Percentiles rank a stretch among this genome's conserved stretches.
phyloP scores from a whole-genome alignment of 2,329 filamentous ascomycete species.

The Colletotrichum navitas region DNA sequence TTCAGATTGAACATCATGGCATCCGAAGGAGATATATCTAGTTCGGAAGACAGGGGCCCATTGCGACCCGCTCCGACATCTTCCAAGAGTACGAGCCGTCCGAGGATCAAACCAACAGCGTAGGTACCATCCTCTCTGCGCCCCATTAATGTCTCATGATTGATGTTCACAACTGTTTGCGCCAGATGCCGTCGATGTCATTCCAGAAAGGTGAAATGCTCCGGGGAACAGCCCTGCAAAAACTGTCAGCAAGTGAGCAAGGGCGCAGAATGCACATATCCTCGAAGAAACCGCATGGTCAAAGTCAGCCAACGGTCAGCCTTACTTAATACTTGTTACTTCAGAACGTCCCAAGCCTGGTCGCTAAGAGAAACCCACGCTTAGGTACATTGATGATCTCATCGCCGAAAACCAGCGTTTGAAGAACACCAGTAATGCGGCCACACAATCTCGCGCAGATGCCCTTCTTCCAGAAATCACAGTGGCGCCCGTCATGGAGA shows the following conservation, averaged over 20 bases:
- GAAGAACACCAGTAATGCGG: constrained; percentile 30
- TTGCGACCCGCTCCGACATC: not conserved
- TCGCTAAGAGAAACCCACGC: not conserved
- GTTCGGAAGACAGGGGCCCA: constrained; percentile 22
- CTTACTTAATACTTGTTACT: constrained; percentile 36
- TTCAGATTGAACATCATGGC: constrained; percentile 18
- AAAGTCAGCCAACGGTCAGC: constrained; percentile 51
- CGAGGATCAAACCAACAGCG: constrained; percentile 42
- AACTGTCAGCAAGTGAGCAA: constrained; percentile 50
- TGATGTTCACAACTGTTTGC: constrained; percentile 41
- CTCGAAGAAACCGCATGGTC: constrained; percentile 50
- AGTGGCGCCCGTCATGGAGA: constrained; percentile 10
- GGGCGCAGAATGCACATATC: constrained; percentile 50
- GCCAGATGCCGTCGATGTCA: constrained; percentile 50
- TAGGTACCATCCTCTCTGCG: constrained; percentile 17
- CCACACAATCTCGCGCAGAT: constrained; percentile 15
- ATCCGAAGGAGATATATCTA: constrained; percentile 32
- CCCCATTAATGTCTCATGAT: constrained; percentile 25
- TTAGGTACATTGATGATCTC: constrained; percentile 52
- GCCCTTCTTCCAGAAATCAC: constrained; percentile 21
- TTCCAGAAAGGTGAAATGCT: constrained; percentile 52
- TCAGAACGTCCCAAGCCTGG: constrained; percentile 20
- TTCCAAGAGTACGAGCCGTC: not conserved
- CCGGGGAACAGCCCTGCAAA: constrained; percentile 50
- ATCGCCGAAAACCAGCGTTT: constrained; percentile 52